Evolutionary conservation across 129 eudicot genomes (phyloP), one percentile per base, ranked within the genome.

Genomic region (Flaveria ramosissima): DNA sequence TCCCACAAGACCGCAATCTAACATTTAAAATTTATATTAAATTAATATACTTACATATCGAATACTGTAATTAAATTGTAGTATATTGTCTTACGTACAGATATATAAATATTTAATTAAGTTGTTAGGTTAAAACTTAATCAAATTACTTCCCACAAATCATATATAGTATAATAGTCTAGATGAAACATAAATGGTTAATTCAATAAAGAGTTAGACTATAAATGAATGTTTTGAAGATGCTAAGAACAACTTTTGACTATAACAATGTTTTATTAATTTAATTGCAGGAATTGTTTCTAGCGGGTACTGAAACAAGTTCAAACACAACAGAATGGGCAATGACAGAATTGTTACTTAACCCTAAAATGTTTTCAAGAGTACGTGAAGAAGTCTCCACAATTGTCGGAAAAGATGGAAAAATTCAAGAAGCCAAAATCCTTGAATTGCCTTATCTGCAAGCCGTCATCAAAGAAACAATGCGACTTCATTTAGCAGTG

Each of bases 291-390:
- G 69, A 63, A 14, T 30, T 63, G 21, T 63, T 63, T 30, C 45
- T 63, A 63, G 69, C 69, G 1, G 69, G 69, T 13, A 63, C 69
- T 0, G 69, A 63, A 63, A 30, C 69, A 3, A 63, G 21, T 63
- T 63, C 69, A 6, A 63, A 63, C 13, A 63, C 69, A 63, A 63
- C 46, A 27, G 69, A 63, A 15, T 63, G 46, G 46, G 69, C 69
- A 30, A 27, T 63, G 20, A 63, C 69, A 2, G 69, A 63, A 63
- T 3, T 63, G 2, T 7, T 63, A 1, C 69, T 63, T 12, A 63
- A 63, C 12, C 69, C 69, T 15, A 11, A 63, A 14, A 63, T 63
- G 69, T 63, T 63, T 3, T 27, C 46, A 30, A 30, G 21, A 32
- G 69, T 63, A 1, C 45, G 69, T 5, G 12, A 63, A 30, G 69